Evolutionary conservation across 1,284 basidiomycete species (phyloP).

Genomic region (Ceratobasidium sp.): DNA sequence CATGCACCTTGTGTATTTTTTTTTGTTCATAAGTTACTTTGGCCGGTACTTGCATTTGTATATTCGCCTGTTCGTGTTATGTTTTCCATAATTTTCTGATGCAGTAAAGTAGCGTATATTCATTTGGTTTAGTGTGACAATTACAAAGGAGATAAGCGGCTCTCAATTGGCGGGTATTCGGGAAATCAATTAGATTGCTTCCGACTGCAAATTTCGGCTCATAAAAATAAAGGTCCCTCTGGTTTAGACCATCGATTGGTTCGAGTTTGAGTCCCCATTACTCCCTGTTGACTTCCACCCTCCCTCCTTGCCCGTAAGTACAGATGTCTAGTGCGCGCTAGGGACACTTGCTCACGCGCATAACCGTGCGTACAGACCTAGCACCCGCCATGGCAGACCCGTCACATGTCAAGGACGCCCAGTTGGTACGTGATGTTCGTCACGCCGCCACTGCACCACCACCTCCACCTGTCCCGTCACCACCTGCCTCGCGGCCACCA

Average conservation of each 20-base stretch:
- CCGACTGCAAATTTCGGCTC: slow-evolving; percentile 37
- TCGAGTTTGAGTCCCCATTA: neutral
- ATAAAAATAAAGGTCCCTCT: slow-evolving; percentile 32
- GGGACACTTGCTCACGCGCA: neutral
- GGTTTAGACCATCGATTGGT: slow-evolving; percentile 15
- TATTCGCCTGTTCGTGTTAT: slow-evolving; percentile 29
- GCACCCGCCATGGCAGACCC: slow-evolving; percentile 22
- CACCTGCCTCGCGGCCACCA: neutral
- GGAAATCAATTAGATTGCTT: slow-evolving; percentile 21
- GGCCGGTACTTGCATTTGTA: slow-evolving; percentile 12
- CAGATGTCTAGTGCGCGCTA: neutral
- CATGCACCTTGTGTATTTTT: slow-evolving; percentile 37
- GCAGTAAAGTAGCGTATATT: slow-evolving; percentile 27
- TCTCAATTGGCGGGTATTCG: neutral
- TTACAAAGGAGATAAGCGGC: slow-evolving; percentile 15
- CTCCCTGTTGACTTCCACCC: slow-evolving; percentile 12
- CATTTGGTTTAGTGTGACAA: slow-evolving; percentile 11
- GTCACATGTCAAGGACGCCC: slow-evolving; percentile 29
- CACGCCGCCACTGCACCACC: neutral
- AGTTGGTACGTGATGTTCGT: slow-evolving; percentile 30
- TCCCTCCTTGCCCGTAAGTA: neutral
- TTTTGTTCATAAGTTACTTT: neutral
- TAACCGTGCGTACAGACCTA: neutral
- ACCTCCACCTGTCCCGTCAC: neutral
- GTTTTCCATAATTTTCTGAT: slow-evolving; percentile 29